Evolutionary conservation across 2,329 filamentous ascomycete genomes (phyloP).

Genomic region (Helotiales sp.): DNA sequence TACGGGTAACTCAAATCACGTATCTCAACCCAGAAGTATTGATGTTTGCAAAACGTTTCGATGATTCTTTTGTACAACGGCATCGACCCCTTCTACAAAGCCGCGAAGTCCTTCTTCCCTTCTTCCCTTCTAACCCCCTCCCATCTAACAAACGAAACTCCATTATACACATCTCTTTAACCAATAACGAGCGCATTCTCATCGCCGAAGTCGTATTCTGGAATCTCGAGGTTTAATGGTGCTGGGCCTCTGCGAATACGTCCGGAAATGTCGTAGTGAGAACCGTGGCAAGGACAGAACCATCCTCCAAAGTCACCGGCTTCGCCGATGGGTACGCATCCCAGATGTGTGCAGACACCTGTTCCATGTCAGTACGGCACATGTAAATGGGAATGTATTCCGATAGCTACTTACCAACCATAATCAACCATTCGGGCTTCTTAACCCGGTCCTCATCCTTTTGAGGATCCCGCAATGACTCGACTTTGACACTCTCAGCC

Average conservation of each 20-base stretch:
- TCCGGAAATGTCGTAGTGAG: slow-evolving; percentile 99
- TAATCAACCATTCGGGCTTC: slow-evolving; percentile 98
- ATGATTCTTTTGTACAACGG: slow-evolving; percentile 45
- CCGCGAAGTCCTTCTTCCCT: slow-evolving; percentile 44
- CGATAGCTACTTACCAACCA: slow-evolving; percentile 72
- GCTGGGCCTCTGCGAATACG: slow-evolving; percentile 97
- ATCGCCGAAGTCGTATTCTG: slow-evolving; percentile 88
- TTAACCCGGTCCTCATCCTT: slow-evolving; percentile 90
- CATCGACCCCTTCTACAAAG: slow-evolving; percentile 45
- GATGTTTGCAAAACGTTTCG: slow-evolving; percentile 26
- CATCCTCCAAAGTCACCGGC: slow-evolving; percentile 97
- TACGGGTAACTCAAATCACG: not conserved
- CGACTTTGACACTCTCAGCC: slow-evolving; percentile 85
- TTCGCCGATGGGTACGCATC: slow-evolving; percentile 99
- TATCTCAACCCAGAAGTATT: not conserved
- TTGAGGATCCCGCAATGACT: slow-evolving; percentile 88
- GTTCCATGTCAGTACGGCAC: slow-evolving; percentile 22
- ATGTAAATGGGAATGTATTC: too few relatives aligned
- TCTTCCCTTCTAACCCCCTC: slow-evolving; percentile 11
- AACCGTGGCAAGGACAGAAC: slow-evolving; percentile 99
- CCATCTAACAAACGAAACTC: slow-evolving; percentile 16
- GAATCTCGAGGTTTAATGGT: slow-evolving; percentile 96
- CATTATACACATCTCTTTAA: slow-evolving; percentile 55
- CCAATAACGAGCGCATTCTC: slow-evolving; percentile 90
- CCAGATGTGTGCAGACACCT: slow-evolving; percentile 99